Conservation (phyloP, 371 early-diverging fungal species). For the Cokeromyces recurvatus region DNA sequence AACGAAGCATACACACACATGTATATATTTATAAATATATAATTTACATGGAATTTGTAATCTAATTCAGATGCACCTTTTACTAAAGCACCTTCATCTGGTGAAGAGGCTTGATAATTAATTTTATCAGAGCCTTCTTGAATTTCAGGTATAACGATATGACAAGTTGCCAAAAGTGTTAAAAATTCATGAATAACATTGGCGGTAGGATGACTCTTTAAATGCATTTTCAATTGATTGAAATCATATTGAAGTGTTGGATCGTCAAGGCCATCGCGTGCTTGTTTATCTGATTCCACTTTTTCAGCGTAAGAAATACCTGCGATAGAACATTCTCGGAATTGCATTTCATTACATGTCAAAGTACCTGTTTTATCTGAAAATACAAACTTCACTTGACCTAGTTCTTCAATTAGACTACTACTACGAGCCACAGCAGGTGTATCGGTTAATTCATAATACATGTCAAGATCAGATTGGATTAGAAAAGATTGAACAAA, state of each 20-base stretch:
- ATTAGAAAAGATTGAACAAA: constrained; percentile 77
- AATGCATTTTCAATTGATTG: constrained; percentile 57
- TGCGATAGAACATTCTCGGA: constrained; percentile 79
- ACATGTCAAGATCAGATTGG: constrained; percentile 83
- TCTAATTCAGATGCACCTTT: constrained; percentile 69
- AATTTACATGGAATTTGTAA: constrained; percentile 54
- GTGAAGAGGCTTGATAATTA: constrained; percentile 85
- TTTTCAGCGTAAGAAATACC: constrained; percentile 75
- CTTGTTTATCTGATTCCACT: constrained; percentile 73
- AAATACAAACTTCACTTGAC: constrained; percentile 82
- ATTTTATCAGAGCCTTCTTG: constrained; percentile 66
- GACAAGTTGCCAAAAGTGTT: constrained; percentile 87
- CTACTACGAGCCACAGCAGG: constrained; percentile 85
- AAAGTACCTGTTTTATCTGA: constrained; percentile 95
- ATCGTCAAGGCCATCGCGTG: constrained; percentile 61
- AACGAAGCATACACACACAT: no score
- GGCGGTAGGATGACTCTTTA: constrained; percentile 58
- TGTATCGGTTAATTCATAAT: constrained; percentile 78
- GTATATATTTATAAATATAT: background rate
- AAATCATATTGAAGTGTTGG: constrained; percentile 65
- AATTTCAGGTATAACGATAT: constrained; percentile 94
- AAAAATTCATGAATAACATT: constrained; percentile 72
- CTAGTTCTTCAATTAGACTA: constrained; percentile 91
- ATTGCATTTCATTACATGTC: constrained; percentile 96
- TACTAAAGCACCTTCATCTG: constrained; percentile 90